Evolutionary conservation across 495 filamentous ascomycete genomes (phyloP), one percentile per base, ranked within the genome.

Genomic region (Hypoxylon subgilvum): DNA sequence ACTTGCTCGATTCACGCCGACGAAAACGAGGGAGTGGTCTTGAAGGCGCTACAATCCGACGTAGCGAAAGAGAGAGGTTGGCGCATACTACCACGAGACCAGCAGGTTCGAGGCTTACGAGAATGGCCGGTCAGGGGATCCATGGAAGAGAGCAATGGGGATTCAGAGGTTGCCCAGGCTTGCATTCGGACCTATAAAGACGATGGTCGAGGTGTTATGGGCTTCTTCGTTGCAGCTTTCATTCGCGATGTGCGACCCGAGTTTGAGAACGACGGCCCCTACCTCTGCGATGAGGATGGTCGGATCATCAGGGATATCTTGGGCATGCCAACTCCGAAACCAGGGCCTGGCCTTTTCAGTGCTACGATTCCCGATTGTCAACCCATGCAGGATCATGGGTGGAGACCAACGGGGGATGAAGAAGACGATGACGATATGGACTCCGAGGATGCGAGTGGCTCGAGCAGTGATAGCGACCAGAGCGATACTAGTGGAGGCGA

Each of bases 1-100:
- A 98, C 94, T 0, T 98, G 94, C 68, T 97, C 94, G 0, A 76
- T 96, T 18, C 83, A 96, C 69, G 76, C 85, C 1, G 79, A 86
- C 30, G 94, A 98, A 70, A 97, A 98, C 66, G 94, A 98, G 69
- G 68, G 78, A 18, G 94, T 97, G 0, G 91, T 96, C 6, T 45
- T 84, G 13, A 76, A 80, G 16, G 86, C 91, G 5, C 69, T 97
- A 32, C 55, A 64, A 3, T 89, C 88, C 0, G 73, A 83, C 0
- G 70, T 88, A 3, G 93, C 91, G 0, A 75, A 73, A 41, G 69
- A 78, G 41, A 66, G 85, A 18, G 90, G 93, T 1, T 98, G 94
- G 94, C 74, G 81, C 19, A 77, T 97, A 21, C 64, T 93, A 62
- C 74, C 71, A 36, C 72, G 92, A 12, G 81, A 86, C 19, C 79